Base-by-base conservation (phyloP, 1,284 basidiomycete species). In the Athelia sp. region DNA sequence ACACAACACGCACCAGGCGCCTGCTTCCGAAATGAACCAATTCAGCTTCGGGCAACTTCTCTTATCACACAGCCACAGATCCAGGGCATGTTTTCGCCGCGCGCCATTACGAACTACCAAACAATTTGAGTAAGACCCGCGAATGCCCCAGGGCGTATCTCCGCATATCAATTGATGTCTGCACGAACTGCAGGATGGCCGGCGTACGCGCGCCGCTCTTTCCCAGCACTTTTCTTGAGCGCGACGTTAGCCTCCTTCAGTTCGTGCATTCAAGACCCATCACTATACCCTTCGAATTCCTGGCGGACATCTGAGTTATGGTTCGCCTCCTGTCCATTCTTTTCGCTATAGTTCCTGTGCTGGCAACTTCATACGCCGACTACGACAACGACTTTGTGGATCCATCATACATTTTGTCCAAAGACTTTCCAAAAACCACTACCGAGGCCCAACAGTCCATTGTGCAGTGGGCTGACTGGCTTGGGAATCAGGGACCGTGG, bases 301-400 rank as follows among this genome's bases (percentile, higher is more conserved):
- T 21, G 19, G 36, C 36, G 36, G 9, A 8, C 19, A 17, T 21
- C 8, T 8, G 6, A 6, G 9, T 8, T 40, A 40, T 40, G 36
- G 15, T 40, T n/a, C n/a, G 36, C 36, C 15, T 40, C 15, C 15
- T 21, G n/a, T 17, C 36, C 9, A n/a, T 40, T n/a, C 4, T 40
- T 40, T 21, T 40, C 36, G 15, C 36, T n/a, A 21, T 40, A 40
- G n/a, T 40, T n/a, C n/a, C 36, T 17, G 36, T 40, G 4, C n/a
- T 21, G 15, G 36, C 36, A 17, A n/a, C n/a, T 8, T 21, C 36
- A 21, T 40, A 40, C 19, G 19, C 15, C 15, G 36, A 40, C 53
- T 81, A 81, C 52, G 72, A 73, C 14, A 78, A 78, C 56, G 75
- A 79, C 47, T 82, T 79, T 52, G 66, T 81, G 46, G 69, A 78